Evolutionary conservation across 305 asterid species (phyloP), one percentile per base, ranked within the genome.

Genomic region (Salvia sclarea): DNA sequence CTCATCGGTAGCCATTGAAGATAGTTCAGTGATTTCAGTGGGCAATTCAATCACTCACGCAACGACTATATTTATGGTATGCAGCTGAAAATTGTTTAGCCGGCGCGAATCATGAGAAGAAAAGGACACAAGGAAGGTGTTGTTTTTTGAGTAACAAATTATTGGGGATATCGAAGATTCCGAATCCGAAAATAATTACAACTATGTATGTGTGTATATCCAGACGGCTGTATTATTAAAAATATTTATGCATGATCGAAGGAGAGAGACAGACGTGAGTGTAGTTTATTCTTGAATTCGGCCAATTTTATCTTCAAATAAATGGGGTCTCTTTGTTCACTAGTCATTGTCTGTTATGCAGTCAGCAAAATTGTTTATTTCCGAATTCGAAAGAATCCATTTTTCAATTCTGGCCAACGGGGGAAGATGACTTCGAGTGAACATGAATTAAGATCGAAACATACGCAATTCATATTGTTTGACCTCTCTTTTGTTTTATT

Each of bases 1-100:
- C 75, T 85, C 97, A 47, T 84, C 97, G 5, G 31, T 76, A 18
- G 92, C 97, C 97, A 90, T 92, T 73, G 76, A 35, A 25, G 58
- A 50, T 54, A 64, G 17, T 53, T 11, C 6, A 55, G 47, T 69
- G 52, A 14, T 58, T 47, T 48, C 73, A 35, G 37, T 55, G 25
- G 11, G 30, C n/a, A 38, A 11, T 11, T 28, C 55, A 38, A 47
- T 57, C 53, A 60, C 64, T 67, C 78, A 28, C 4, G 30, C 30
- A 25, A 25, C 30, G 30, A 25, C 30, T 20, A 10, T 13, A 43
- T 43, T 11, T 22, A 22, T 12, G 2, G 33, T 17, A 18, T 37
- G 18, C 49, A 30, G 61, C 9, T 28, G 28, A 54, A 65, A 59
- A 60, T 31, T 60, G 66, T 6, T 69, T 4, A 56, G 87, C 83